Base-by-base conservation (phyloP, 352 stramenopile genomes). In the Phytophthora ohioensis region DNA sequence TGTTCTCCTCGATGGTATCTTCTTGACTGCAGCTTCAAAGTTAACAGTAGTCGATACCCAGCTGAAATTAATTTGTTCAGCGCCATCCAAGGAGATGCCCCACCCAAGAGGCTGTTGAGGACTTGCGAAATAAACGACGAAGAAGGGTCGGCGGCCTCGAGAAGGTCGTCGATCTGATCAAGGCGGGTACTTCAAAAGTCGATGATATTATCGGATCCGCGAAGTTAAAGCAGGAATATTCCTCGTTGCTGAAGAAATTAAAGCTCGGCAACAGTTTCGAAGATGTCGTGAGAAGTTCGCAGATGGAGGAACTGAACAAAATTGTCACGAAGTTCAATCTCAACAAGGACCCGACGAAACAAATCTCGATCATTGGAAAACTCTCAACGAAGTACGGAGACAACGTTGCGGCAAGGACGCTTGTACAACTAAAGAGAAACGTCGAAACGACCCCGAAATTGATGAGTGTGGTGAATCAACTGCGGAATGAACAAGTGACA, bases 281-380 rank as follows among this genome's bases (percentile, higher is more conserved):
- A 6, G n/a, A n/a, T 2, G 4, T 11, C 9, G 5, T 48, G 53
- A 78, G 27, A 60, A 71, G 17, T 58, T 15, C 39, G 11, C 72
- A 6, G 45, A 78, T 39, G 64, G 42, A 48, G n/a, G 27, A 30
- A 3, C 27, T 48, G 5, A 48, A 5, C 42, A 48, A 3, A 0
- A 1, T 21, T 21, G 17, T 21, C 17, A 21, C 17, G 17, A 21
- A 21, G 17, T 48, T 48, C 42, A 48, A 48, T 2, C 6, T n/a
- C 21, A 48, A 52, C 45, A 31, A 32, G 5, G 9, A 52, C 11
- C 45, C 45, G 4, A 32, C n/a, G 5, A 52, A 35, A 3, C 17
- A 52, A n/a, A 38, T 49, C 53, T 41, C 53, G 27, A 31, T 60
- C 21, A 31, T 41, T 38, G 27, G 5, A 2, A 47, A 21, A 17